Conservation (phyloP, 257 asterid species). For the Fraxinus anomala region DNA sequence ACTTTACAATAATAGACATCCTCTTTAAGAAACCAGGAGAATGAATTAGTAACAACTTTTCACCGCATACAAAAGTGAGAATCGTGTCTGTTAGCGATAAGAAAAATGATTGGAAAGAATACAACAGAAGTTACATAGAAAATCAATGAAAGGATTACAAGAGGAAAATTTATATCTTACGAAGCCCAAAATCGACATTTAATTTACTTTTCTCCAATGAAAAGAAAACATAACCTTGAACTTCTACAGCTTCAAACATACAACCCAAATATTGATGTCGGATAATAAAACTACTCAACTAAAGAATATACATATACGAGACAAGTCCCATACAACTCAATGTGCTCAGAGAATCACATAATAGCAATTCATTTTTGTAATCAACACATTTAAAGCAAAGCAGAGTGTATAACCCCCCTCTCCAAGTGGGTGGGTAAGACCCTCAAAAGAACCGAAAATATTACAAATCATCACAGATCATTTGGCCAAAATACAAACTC, state of each 20-base stretch:
- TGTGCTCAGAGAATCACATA: not conserved
- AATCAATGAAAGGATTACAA: not conserved
- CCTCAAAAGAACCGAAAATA: conserved; percentile 4
- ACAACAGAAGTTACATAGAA: not conserved
- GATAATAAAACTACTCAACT: conserved; percentile 9
- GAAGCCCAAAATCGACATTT: not conserved
- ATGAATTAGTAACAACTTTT: not conserved
- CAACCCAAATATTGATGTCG: not conserved
- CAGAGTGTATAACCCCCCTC: not conserved
- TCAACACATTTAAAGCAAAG: not conserved
- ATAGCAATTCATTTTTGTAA: not conserved
- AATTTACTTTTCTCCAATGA: not conserved
- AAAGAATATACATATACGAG: conserved; percentile 2
- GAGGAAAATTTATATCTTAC: not conserved
- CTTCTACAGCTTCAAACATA: conserved; percentile 9
- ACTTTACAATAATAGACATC: conserved; percentile 9
- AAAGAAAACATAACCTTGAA: conserved; percentile 1
- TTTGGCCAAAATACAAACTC: not conserved
- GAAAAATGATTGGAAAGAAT: not conserved
- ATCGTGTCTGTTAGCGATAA: not conserved
- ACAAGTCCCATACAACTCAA: not conserved
- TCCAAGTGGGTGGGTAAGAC: not conserved
- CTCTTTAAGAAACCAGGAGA: conserved; percentile 16
- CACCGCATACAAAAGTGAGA: not conserved
- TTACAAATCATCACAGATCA: not conserved